Percentiles rank a stretch among this genome's conserved stretches.
phyloP scores from a whole-genome alignment of 108 stramenopile genomes.

The Pseudonitzschia delicatissima region DNA sequence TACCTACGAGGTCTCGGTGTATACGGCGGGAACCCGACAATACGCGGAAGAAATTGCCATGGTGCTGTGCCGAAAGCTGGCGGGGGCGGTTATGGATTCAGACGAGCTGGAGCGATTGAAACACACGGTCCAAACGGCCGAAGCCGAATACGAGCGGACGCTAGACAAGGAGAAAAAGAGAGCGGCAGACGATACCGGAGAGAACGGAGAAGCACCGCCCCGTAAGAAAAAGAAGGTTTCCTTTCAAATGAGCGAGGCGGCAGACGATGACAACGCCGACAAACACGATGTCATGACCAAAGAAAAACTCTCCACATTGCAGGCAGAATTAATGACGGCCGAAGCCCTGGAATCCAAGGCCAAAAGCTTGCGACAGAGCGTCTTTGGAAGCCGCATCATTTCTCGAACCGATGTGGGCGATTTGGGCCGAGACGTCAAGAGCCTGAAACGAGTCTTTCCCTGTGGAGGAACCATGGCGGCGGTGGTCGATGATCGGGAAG shows the following conservation, averaged over 20 bases:
- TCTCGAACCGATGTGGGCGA: constrained; percentile 85
- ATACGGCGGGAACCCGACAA: constrained; percentile 86
- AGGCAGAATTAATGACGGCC: constrained; percentile 44
- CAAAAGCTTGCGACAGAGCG: constrained; percentile 46
- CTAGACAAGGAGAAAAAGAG: constrained; percentile 14
- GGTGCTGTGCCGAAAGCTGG: constrained; percentile 70
- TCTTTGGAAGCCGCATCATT: constrained; percentile 87
- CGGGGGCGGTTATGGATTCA: constrained; percentile 43
- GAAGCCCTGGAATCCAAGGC: constrained; percentile 67
- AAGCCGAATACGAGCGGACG: constrained; percentile 13
- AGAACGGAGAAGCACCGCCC: not conserved
- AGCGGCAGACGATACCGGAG: not conserved
- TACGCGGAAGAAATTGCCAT: constrained; percentile 86
- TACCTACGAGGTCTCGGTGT: constrained; percentile 77
- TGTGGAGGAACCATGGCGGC: constrained; percentile 85
- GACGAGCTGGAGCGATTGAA: constrained; percentile 39
- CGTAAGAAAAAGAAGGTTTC: constrained; percentile 44
- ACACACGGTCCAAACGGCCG: constrained; percentile 32
- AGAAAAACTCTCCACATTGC: constrained; percentile 46
- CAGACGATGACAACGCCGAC: not conserved
- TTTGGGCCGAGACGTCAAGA: constrained; percentile 80
- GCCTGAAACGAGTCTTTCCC: constrained; percentile 79
- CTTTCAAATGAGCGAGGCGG: constrained; percentile 23
- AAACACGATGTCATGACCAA: constrained; percentile 25
- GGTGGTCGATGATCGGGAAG: constrained; percentile 87